phyloP scores from a whole-genome alignment of 2,329 filamentous ascomycete species.

The Zalaria obscura region DNA sequence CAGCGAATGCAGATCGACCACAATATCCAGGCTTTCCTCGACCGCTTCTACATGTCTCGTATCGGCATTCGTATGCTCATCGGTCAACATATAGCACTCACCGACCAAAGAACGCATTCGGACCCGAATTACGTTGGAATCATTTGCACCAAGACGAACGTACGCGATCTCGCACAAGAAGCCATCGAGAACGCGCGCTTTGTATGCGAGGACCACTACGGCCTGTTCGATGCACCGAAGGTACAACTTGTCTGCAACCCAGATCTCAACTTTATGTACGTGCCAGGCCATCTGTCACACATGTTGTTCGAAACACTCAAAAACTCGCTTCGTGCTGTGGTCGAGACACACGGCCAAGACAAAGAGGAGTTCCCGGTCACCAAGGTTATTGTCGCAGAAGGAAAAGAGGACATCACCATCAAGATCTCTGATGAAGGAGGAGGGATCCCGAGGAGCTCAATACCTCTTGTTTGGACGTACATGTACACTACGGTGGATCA shows the following conservation, averaged over 20 bases:
- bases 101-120: constrained; percentile 76
- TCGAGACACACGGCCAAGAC: constrained; percentile 87
- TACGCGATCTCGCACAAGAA: constrained; percentile 85
- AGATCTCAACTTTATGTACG: constrained; percentile 97
- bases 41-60: constrained; percentile 98
- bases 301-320: constrained; percentile 99
- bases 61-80: constrained; percentile 99
- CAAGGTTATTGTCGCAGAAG: constrained; percentile 94
- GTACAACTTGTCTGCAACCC: constrained; percentile 93
- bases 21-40: constrained; percentile 92
- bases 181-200: constrained; percentile 98
- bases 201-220: constrained; percentile 97
- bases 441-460: constrained; percentile 81
- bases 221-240: constrained; percentile 89
- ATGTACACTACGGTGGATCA: constrained; percentile 99
- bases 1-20: constrained; percentile 98
- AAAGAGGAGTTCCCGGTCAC: constrained; percentile 94
- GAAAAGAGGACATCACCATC: constrained; percentile 97
- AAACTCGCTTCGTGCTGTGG: constrained; percentile 92
- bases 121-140: constrained; percentile 96
- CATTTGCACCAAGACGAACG: constrained; percentile 97
- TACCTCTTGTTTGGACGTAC: constrained; percentile 98
- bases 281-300: constrained; percentile 94
- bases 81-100: constrained; percentile 93
- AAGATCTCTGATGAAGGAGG: constrained; percentile 96